Conservation (phyloP, 1,284 basidiomycete genomes). For the Trichosporon sp. region DNA sequence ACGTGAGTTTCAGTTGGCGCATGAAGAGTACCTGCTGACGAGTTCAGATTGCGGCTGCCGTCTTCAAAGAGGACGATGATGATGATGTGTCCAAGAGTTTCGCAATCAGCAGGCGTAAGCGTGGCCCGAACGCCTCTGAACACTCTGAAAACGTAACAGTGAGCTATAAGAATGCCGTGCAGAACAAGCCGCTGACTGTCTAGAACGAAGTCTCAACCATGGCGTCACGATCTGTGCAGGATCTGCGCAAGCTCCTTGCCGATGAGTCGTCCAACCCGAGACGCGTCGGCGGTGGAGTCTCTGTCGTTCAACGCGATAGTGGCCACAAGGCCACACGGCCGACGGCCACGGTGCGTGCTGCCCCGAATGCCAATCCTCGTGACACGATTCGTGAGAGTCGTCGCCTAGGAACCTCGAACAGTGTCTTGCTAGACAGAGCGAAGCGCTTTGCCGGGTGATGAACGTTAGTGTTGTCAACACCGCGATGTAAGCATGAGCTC, state of each 20-base stretch:
- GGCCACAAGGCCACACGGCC: neutral
- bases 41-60: neutral
- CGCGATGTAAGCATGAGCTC: neutral
- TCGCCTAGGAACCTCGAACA: neutral
- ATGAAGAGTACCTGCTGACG: neutral
- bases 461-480: neutral
- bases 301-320: conserved; percentile 20
- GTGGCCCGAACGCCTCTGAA: neutral
- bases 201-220: too few species aligned
- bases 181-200: neutral
- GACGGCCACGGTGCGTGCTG: neutral
- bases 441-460: neutral
- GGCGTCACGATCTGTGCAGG: conserved; percentile 10
- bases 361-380: neutral
- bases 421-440: neutral
- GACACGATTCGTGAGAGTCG: neutral
- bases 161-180: neutral
- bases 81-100: neutral
- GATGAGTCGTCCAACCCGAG: conserved; percentile 29
- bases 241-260: conserved; percentile 22
- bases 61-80: neutral
- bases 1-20: conserved; percentile 19
- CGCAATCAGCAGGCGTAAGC: neutral
- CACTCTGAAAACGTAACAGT: neutral
- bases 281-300: conserved; percentile 22